Conservation (phyloP, 345 rosid genomes). For the Euclidium syriacum region DNA sequence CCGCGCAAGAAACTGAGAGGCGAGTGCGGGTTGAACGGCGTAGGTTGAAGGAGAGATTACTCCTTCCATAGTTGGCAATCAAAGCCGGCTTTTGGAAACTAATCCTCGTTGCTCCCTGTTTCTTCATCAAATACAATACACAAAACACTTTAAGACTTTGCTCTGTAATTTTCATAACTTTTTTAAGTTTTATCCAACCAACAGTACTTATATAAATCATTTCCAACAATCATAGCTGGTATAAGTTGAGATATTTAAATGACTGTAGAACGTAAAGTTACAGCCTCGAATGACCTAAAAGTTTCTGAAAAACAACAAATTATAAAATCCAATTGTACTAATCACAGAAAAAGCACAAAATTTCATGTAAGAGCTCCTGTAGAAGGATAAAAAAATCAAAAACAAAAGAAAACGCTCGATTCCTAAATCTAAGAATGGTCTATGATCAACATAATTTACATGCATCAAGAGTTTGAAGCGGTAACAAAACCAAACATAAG, state of each 20-base stretch:
- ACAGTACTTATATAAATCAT: background rate
- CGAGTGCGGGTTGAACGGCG: conserved; percentile 34
- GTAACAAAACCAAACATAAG: background rate
- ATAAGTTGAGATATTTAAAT: background rate
- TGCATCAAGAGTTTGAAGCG: background rate
- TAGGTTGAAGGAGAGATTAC: conserved; percentile 34
- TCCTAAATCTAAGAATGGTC: background rate
- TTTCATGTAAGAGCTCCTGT: background rate
- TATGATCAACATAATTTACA: background rate
- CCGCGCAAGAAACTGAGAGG: conserved; percentile 51
- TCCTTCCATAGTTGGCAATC: conserved; percentile 34
- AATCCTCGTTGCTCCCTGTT: conserved; percentile 31
- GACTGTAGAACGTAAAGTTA: conserved; percentile 1
- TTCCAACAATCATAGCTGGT: background rate
- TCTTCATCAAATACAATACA: conserved; percentile 18
- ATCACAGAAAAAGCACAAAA: background rate
- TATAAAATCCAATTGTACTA: background rate
- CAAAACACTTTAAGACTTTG: background rate
- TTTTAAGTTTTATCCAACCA: too few relatives aligned
- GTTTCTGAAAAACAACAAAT: background rate
- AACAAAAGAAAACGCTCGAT: background rate
- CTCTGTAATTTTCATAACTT: conserved; percentile 4
- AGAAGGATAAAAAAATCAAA: background rate
- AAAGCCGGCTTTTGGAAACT: conserved; percentile 29
- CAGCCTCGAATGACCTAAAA: background rate